Base-by-base conservation (phyloP, 2,329 filamentous ascomycete species). In the Allantophomopsis lycopodina region DNA sequence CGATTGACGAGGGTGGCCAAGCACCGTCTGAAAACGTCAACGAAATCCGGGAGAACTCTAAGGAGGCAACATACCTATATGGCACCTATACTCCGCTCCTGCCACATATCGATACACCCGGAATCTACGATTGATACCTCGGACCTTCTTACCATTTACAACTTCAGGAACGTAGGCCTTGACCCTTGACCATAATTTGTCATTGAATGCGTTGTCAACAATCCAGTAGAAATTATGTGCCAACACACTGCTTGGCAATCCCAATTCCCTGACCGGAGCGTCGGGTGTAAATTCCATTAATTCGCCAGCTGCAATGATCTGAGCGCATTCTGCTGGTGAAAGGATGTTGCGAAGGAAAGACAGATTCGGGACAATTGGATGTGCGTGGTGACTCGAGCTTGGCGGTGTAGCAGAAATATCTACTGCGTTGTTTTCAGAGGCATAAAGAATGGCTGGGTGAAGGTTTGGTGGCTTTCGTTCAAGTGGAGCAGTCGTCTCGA, bases 201-300 rank as follows among this genome's bases (percentile, higher is more conserved):
- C 68, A 49, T 77, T 71, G 53, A 83, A 82, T 0, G 65, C 62
- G 16, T 64, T 61, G 47, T 83, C 79, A 11, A 76, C 65, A 7
- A 83, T 64, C 79, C 79, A 83, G 60, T 83, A 83, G 48, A 83
- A 81, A 55, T 83, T 83, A 60, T 83, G 79, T 0, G 79, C 79
- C 1, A 83, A 56, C 36, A 83, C 68, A 49, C 75, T 80, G 17
- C 66, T 65, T 39, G 80, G 75, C 34, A 54, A 51, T 13, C 73
- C 74, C 41, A 77, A 74, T n/a, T 75, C 72, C 2, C 75, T 71
- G 21, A 83, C 60, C 0, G 79, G 79, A 1, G 76, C 74, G 49
- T 84, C 79, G 0, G 79, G 79, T 0, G 78, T 63, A 46, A 83
- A 84, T 6, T 70, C 69, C 35, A 81, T 68, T 0, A 65, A 64